phyloP scores from a whole-genome alignment of 2,329 filamentous ascomycete genomes.

The Monosporascus sp. region DNA sequence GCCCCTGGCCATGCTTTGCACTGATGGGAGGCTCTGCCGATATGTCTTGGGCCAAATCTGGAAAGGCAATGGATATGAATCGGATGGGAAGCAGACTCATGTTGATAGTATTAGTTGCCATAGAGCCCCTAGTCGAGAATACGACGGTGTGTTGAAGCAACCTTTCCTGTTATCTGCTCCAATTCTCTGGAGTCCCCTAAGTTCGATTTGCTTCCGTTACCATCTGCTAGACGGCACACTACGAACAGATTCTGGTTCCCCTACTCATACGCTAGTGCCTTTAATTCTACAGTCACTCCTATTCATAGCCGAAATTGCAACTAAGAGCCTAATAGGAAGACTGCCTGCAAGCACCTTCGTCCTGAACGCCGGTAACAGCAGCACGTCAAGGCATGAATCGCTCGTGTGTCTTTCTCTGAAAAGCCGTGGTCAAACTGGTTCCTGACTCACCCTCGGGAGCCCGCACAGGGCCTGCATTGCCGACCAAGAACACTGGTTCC shows the following conservation, averaged over 20 bases:
- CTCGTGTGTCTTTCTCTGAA: background rate
- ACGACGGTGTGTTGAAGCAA: constrained; percentile 5
- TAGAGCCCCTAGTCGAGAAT: constrained; percentile 6
- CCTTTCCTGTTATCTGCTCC: constrained; percentile 4
- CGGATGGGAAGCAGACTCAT: constrained; percentile 5
- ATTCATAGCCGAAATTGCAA: background rate
- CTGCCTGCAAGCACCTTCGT: background rate
- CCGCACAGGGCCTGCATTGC: constrained; percentile 26
- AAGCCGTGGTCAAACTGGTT: constrained; percentile 12
- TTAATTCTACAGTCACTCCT: background rate
- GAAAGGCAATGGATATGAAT: constrained; percentile 14
- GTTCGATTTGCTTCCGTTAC: background rate
- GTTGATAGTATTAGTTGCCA: constrained; percentile 16
- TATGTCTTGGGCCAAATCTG: constrained; percentile 8
- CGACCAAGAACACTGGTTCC: constrained; percentile 22
- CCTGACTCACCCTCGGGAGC: constrained; percentile 26
- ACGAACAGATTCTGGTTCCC: background rate
- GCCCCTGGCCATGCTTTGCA: constrained; percentile 11
- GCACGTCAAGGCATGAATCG: background rate
- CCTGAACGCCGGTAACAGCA: background rate
- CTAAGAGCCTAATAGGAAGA: background rate
- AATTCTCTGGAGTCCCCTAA: background rate
- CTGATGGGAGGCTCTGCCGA: constrained; percentile 5
- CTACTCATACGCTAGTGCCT: background rate
- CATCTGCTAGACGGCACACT: background rate